These are phyloP conservation scores for Populus hybrid DNA, from an alignment of 441 rosid genomes.

Conservation along the genomic window DNA sequence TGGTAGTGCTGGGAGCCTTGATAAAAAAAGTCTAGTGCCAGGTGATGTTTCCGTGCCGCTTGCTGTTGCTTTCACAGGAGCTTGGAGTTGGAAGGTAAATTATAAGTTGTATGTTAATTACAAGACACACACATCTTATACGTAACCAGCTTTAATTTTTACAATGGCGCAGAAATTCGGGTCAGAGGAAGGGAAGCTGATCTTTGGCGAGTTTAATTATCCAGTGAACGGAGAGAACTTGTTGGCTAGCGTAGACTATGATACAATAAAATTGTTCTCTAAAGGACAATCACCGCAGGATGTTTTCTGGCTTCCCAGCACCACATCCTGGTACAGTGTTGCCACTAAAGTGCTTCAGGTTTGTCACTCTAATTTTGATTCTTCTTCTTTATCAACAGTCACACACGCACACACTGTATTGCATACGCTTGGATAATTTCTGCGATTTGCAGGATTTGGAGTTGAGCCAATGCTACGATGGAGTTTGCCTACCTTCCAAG, in stretches of 20 bases:
- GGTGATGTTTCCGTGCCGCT: conserved; percentile 11
- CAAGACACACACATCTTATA: too few species aligned
- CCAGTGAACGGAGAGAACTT: conserved; percentile 29
- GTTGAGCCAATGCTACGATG: conserved; percentile 27
- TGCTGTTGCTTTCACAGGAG: neutral
- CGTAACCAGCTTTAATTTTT: too few species aligned
- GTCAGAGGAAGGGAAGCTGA: conserved; percentile 23
- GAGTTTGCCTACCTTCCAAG: conserved; percentile 28
- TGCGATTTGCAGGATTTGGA: conserved; percentile 20
- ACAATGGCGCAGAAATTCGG: conserved; percentile 19
- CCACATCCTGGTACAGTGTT: conserved; percentile 21
- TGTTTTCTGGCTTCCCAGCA: conserved; percentile 29
- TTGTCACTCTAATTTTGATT: neutral
- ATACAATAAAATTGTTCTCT: conserved; percentile 20
- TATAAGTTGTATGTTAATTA: too few species aligned
- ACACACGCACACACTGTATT: neutral
- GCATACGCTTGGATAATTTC: too few species aligned
- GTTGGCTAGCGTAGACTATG: conserved; percentile 27
- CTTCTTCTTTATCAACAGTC: neutral
- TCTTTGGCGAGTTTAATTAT: conserved; percentile 34
- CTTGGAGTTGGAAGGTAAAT: conserved; percentile 15
- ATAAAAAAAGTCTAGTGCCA: too few species aligned
- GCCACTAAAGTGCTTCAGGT: conserved; percentile 31
- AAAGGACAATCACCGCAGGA: conserved; percentile 25
- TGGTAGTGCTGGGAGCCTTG: too few species aligned